Evolutionary conservation across 129 eudicot genomes (phyloP), one percentile per base, ranked within the genome.

Genomic region (Kitagawia praeruptora): DNA sequence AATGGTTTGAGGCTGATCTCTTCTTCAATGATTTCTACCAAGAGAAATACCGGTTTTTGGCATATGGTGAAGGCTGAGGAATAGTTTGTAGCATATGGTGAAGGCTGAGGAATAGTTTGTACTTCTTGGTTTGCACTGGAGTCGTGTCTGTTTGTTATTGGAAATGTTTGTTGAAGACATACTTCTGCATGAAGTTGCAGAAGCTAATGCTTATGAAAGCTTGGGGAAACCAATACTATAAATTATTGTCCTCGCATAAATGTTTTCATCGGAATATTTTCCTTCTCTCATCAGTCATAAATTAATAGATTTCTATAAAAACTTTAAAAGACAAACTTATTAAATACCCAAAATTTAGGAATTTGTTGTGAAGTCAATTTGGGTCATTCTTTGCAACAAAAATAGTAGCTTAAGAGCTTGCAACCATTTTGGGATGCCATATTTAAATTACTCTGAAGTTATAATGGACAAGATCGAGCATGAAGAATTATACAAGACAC

Each of bases 1-100:
- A 92, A 77, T 95, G 98, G 97, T 95, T 95, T 16, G 99, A 95
- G 79, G 97, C 99, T 80, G 99, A 95, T 77, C 93, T 95, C 28
- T 92, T 81, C 86, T 95, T 95, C 74, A 92, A 95, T 61, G 97
- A 77, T 47, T 89, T 86, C 80, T 95, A 95, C 85, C 97, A 92
- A 83, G 99, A 95, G 74, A 82, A 93, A 11, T 95, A 95, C 76
- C 90, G 97, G 69, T 95, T 95, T 64, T 83, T 91, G 63, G 99
- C 99, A 8, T 92, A 90, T 70, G 97, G 99, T 25, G 99, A 95
- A 85, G 93, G 90, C 86, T 90, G 41, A 34, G 21, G 34, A 61
- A 12, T 63, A 92, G 91, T 51, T 53, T 63, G 15, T 81, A 14
- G 99, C 99, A 8, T 92, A 90, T 70, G 97, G 99, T 25, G 99